Conservation (phyloP, 1,284 basidiomycete genomes). For the Dichomitus squalens region DNA sequence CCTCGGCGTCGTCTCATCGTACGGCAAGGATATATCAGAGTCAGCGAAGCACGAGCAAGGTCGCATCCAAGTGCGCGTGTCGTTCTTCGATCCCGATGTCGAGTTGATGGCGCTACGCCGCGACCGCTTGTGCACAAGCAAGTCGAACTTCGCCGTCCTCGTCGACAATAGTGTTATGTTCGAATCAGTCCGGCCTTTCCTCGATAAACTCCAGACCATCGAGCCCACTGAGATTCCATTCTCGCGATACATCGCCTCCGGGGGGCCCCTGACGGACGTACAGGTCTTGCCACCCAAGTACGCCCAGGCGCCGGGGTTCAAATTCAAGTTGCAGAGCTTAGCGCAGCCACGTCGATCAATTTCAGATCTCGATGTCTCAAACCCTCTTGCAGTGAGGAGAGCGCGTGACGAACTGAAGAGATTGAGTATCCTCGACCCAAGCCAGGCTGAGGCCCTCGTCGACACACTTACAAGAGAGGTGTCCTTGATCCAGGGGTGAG, state of each 20-base stretch:
- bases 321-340: conserved; percentile 32
- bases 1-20: conserved; percentile 29
- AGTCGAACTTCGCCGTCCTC: conserved; percentile 28
- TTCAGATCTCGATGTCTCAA: conserved; percentile 23
- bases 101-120: conserved; percentile 32
- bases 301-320: conserved; percentile 30
- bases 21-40: conserved; percentile 29
- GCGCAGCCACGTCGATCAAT: conserved; percentile 34
- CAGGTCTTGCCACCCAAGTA: conserved; percentile 30
- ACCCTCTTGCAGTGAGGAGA: conserved; percentile 31
- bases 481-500: conserved; percentile 71
- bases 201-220: conserved; percentile 29
- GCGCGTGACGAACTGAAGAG: conserved; percentile 45
- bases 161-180: conserved; percentile 36
- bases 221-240: conserved; percentile 36
- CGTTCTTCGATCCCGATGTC: conserved; percentile 36
- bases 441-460: conserved; percentile 69
- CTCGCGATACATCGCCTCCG: conserved; percentile 39
- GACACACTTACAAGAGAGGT: conserved; percentile 62
- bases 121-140: conserved; percentile 12
- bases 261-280: conserved; percentile 16
- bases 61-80: conserved; percentile 28
- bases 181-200: conserved; percentile 33
- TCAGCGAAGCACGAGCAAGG: conserved; percentile 27
- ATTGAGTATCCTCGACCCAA: conserved; percentile 58